Evolutionary conservation across 495 filamentous ascomycete species (phyloP).

Genomic region (Penicillium coffeae): DNA sequence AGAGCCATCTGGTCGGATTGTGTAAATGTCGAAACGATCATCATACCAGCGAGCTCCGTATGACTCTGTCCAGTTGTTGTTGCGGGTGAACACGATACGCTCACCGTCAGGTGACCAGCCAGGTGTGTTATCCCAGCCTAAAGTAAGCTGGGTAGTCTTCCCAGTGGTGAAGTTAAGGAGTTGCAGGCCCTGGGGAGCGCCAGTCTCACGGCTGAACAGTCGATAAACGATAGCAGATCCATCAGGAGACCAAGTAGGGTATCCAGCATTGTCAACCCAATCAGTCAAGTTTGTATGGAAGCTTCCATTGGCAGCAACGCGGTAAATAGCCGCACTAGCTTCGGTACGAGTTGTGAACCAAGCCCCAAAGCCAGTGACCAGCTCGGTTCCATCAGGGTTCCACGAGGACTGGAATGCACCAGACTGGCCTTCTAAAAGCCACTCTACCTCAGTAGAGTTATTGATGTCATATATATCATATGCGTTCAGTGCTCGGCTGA

Average conservation of each 20-base stretch:
- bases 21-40: constrained; percentile 4
- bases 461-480: neutral
- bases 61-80: constrained; percentile 1
- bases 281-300: constrained; percentile 4
- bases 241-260: constrained; percentile 11
- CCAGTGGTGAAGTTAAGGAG: constrained; percentile 7
- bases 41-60: constrained; percentile 1
- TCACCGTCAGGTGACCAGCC: constrained; percentile 11
- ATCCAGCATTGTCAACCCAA: constrained; percentile 1
- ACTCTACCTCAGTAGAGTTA: neutral
- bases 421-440: constrained; percentile 1
- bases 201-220: neutral
- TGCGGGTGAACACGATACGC: constrained; percentile 13
- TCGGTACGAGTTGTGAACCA: constrained; percentile 9
- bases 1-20: constrained; percentile 6
- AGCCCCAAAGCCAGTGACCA: constrained; percentile 7
- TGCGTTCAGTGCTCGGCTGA: neutral
- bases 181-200: constrained; percentile 3
- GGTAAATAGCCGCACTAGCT: constrained; percentile 3
- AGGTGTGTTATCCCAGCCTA: constrained; percentile 11
- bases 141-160: constrained; percentile 3
- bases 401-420: constrained; percentile 14
- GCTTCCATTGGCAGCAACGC: constrained; percentile 7
- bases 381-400: constrained; percentile 9
- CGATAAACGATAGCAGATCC: constrained; percentile 10